Evolutionary conservation across 495 filamentous ascomycete genomes (phyloP).

Genomic region (Neurospora sp.): DNA sequence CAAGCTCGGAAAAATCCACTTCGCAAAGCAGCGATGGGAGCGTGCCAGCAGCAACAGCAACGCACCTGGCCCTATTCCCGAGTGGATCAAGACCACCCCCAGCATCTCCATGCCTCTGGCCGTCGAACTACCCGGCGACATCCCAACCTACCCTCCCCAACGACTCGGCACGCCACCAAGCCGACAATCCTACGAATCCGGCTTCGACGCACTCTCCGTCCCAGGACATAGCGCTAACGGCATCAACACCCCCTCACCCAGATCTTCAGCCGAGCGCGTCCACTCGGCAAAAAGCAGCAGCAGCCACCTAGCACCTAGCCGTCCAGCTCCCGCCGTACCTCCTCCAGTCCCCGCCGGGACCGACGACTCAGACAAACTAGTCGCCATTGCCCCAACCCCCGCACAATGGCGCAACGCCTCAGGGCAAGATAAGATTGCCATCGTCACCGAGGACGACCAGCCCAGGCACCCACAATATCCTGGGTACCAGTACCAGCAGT

Average conservation of each 20-base stretch:
- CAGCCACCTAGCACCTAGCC: conserved; percentile 19
- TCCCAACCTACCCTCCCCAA: conserved; percentile 21
- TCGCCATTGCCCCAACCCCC: conserved; percentile 44
- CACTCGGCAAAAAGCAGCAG: conserved; percentile 19
- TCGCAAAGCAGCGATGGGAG: conserved; percentile 42
- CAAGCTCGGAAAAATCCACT: conserved; percentile 78
- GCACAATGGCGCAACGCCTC: conserved; percentile 37
- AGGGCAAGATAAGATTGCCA: conserved; percentile 50
- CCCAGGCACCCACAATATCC: conserved; percentile 22
- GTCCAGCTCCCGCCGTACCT: conserved; percentile 25
- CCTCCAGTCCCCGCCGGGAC: conserved; percentile 13
- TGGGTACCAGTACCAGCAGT: conserved; percentile 29
- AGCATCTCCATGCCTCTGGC: conserved; percentile 32
- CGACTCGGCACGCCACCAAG: conserved; percentile 23
- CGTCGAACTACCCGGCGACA: conserved; percentile 39
- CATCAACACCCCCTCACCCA: conserved; percentile 28
- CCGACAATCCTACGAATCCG: conserved; percentile 39
- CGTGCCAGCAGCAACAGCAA: conserved; percentile 10
- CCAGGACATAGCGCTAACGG: conserved; percentile 9
- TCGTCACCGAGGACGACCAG: conserved; percentile 49
- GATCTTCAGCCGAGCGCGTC: conserved; percentile 32
- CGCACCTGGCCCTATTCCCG: conserved; percentile 11
- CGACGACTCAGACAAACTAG: conserved; percentile 34
- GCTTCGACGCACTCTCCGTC: conserved; percentile 28
- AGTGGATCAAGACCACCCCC: conserved; percentile 20